A percentile compares a stretch with the other conserved stretches of the same genome.
phyloP scores from a whole-genome alignment of 768 basidiomycete species.

The Cystobasidium onofrii region DNA sequence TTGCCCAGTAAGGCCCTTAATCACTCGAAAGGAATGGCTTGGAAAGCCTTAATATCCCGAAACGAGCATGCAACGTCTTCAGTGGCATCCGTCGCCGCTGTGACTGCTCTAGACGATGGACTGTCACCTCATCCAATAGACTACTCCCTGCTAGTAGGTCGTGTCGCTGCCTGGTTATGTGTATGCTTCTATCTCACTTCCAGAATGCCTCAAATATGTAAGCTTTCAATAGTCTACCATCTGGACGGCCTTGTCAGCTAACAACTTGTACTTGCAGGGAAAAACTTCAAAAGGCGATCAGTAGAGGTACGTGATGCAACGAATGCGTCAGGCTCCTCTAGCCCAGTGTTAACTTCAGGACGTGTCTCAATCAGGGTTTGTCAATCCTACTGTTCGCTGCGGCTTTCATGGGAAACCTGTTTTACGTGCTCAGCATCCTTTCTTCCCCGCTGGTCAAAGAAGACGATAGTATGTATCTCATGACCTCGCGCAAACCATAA shows the following conservation, averaged over 20 bases:
- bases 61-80: background rate
- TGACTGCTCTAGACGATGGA: background rate
- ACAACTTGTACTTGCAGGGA: conserved; percentile 60
- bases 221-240: conserved; percentile 45
- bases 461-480: conserved; percentile 36
- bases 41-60: background rate
- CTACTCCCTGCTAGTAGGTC: conserved; percentile 53
- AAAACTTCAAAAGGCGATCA: conserved; percentile 41
- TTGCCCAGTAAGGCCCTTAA: background rate
- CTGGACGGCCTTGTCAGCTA: too few relatives aligned
- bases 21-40: background rate
- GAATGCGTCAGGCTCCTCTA: background rate
- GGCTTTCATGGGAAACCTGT: conserved; percentile 85
- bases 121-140: conserved; percentile 4
- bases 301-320: conserved; percentile 44
- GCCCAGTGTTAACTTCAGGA: background rate
- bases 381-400: conserved; percentile 88
- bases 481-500: background rate
- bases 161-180: conserved; percentile 89
- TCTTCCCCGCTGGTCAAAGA: conserved; percentile 2
- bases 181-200: conserved; percentile 87
- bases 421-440: conserved; percentile 55
- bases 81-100: background rate
- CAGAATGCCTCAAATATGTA: conserved; percentile 96
- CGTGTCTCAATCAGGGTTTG: conserved; percentile 53